Percentiles rank a stretch among this genome's conserved stretches.
phyloP scores from a whole-genome alignment of 306 rosid species.

The Rubus parviflorus region DNA sequence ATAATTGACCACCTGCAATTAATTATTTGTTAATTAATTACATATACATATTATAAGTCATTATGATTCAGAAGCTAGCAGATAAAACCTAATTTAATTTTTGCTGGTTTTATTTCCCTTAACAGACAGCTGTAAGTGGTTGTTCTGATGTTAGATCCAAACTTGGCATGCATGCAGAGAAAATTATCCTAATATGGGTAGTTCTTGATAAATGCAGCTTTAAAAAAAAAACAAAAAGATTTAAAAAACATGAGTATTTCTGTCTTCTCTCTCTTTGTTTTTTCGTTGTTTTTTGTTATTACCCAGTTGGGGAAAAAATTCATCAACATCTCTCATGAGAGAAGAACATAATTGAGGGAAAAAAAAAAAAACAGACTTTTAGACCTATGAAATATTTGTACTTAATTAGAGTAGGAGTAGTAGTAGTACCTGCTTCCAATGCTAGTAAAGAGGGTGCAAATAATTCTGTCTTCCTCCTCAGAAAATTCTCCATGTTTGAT shows the following conservation, averaged over 20 bases:
- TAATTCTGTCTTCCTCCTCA: constrained; percentile 88
- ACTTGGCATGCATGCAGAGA: constrained; percentile 41
- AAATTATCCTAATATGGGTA: constrained; percentile 28
- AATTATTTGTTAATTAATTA: not conserved
- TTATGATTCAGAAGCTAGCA: constrained; percentile 7
- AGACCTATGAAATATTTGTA: not conserved
- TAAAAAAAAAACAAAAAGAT: not conserved
- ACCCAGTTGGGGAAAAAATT: constrained; percentile 29
- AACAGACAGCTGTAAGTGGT: constrained; percentile 23
- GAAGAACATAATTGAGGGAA: constrained; percentile 11
- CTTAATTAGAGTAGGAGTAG: not conserved
- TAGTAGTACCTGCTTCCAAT: constrained; percentile 81
- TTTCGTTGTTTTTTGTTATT: constrained; percentile 5
- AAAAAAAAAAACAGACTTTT: not conserved
- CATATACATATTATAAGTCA: not conserved
- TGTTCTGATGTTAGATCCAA: constrained; percentile 42
- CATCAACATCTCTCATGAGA: constrained; percentile 9
- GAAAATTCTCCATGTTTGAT: constrained; percentile 93
- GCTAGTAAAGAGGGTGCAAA: constrained; percentile 73
- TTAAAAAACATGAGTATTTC: not conserved
- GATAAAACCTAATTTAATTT: not conserved
- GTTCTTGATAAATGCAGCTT: constrained; percentile 23
- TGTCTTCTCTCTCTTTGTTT: not conserved
- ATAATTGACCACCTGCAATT: constrained; percentile 88
- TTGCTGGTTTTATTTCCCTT: not conserved